These are phyloP conservation scores for Ogataea haglerorum DNA, from an alignment of 805 yeast species.

Conservation along the genomic window DNA sequence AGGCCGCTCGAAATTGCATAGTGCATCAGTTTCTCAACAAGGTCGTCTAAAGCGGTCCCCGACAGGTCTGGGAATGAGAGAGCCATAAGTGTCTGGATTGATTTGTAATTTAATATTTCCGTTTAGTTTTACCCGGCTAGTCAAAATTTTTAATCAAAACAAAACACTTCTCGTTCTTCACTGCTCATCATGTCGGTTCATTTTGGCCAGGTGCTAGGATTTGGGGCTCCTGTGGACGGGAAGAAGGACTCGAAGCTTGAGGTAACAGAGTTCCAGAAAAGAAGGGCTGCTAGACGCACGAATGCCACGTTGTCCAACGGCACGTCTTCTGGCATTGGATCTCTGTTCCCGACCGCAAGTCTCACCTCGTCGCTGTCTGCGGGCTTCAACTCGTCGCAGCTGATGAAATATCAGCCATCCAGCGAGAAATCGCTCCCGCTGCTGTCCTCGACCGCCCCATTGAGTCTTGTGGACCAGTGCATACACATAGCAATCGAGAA, in stretches of 20 bases:
- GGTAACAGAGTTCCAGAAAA: conserved; percentile 26
- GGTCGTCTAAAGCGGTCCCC: not conserved
- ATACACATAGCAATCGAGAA: conserved; percentile 54
- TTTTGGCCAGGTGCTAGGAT: conserved; percentile 29
- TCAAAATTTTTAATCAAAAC: conserved; percentile 8
- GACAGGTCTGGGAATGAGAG: conserved; percentile 2
- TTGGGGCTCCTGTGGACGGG: conserved; percentile 13
- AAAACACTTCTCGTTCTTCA: conserved; percentile 5
- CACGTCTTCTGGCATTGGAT: conserved; percentile 13
- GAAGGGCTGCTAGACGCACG: conserved; percentile 24
- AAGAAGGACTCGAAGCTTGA: conserved; percentile 20
- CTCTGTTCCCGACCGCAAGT: conserved; percentile 9
- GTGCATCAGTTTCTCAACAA: conserved; percentile 44
- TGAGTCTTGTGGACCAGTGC: conserved; percentile 60
- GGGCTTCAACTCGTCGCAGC: conserved; percentile 16
- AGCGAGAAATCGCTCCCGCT: conserved; percentile 39
- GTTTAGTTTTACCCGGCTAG: conserved; percentile 8
- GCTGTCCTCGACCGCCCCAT: conserved; percentile 48
- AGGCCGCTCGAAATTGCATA: conserved; percentile 81
- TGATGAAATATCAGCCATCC: conserved; percentile 20
- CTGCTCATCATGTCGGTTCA: conserved; percentile 25
- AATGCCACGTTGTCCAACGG: conserved; percentile 9
- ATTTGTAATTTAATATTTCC: conserved; percentile 4
- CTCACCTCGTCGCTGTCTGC: conserved; percentile 9
- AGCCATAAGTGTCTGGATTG: conserved; percentile 1